Evolutionary conservation across 805 yeast genomes (phyloP), one percentile per base, ranked within the genome.

Genomic region (Nakazawaea sp.): DNA sequence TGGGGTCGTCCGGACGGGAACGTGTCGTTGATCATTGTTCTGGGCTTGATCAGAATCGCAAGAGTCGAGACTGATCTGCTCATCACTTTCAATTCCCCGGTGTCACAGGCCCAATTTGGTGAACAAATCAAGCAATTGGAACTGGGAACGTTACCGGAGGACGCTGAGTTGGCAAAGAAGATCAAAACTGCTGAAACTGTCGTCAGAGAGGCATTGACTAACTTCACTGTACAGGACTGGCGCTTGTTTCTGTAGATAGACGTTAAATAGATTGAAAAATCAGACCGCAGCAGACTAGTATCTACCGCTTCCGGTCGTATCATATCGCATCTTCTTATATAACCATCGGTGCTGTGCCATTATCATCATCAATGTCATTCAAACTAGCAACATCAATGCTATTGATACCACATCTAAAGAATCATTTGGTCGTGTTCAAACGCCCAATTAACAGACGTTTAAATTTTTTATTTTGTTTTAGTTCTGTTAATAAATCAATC

Each of bases 21-120:
- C 8, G 35, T 43, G 17, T 41, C 47, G 16, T 61, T 79, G 29
- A 66, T 72, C 11, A 58, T 78, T 11, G 64, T 79, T 12, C 46
- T 81, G n/a, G 81, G 76, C 0, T 52, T 84, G 30, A 56, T 81
- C 24, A 61, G 89, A 38, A 46, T 81, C 18, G 45, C 51, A 9
- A 64, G 64, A 33, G 73, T 61, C 1, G 59, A 59, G 2, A 78
- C 89, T 1, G 95, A 84, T 55, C 62, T 78, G 3, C 50, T 82
- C 28, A 52, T 83, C 11, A 68, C 82, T 3, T 65, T 72, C 48
- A 80, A 81, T 45, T 64, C 78, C 2, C 84, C 85, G n/a, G 49
- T 75, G 13, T 48, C 46, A 8, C 44, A 48, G 1, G 49, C 55
- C 1, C 47, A 51, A 1, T 59, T 59, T 26, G 35, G 59, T 5